These are phyloP conservation scores for Chimonanthus praecox DNA, from an alignment of 164 flowering plant species.

Conservation along the genomic window DNA sequence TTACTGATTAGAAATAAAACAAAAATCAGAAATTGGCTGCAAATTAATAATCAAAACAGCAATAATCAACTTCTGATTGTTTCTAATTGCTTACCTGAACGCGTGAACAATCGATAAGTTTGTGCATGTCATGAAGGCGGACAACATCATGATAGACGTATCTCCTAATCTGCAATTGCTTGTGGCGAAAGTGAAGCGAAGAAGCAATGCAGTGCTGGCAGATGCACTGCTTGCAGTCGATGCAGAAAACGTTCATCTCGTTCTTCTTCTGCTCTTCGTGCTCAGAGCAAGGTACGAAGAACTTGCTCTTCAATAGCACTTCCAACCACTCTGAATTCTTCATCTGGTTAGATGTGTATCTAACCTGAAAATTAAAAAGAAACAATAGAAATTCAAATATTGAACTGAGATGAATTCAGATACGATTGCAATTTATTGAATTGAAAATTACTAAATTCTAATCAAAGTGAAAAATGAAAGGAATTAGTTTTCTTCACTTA, in stretches of 20 bases:
- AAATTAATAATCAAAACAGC: neutral
- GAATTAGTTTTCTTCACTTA: too few relatives aligned
- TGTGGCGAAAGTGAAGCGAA: conserved; percentile 30
- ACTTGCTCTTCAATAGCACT: conserved; percentile 11
- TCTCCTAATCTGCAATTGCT: conserved; percentile 54
- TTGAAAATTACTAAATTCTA: neutral
- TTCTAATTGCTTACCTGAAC: conserved; percentile 38
- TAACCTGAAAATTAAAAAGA: neutral
- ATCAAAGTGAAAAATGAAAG: neutral
- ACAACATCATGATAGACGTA: conserved; percentile 72
- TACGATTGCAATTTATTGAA: too few relatives aligned
- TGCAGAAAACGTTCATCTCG: conserved; percentile 61
- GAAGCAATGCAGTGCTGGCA: conserved; percentile 52
- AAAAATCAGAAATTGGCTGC: neutral
- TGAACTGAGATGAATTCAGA: neutral
- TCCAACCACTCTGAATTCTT: conserved; percentile 16
- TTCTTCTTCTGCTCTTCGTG: conserved; percentile 31
- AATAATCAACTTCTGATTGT: too few relatives aligned
- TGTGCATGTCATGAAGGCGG: conserved; percentile 56
- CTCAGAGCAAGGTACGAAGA: conserved; percentile 15
- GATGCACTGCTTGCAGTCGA: conserved; percentile 41
- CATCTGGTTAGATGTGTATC: neutral
- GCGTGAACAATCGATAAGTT: conserved; percentile 51
- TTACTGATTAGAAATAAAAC: neutral
- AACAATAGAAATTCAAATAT: neutral